Base-by-base conservation (phyloP, 2,329 filamentous ascomycete species). In the Tolypocladium nubicola region DNA sequence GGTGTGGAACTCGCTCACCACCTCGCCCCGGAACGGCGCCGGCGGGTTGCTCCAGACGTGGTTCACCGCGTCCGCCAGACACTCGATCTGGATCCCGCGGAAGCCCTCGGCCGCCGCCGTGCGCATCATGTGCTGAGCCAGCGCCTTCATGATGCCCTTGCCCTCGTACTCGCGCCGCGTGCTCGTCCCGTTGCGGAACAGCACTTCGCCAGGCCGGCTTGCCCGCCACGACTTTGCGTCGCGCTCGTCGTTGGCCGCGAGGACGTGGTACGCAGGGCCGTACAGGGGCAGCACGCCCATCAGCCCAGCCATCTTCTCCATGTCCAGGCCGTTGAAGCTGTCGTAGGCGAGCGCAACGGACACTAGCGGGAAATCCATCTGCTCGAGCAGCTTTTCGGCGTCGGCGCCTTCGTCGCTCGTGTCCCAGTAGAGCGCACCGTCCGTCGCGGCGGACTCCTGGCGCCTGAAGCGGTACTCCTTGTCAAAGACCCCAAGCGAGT, bases 291-390 rank as follows among this genome's bases (percentile, higher is more conserved):
- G 52, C 2, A 39, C 23, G 1, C 14, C 41, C 23, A 60, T 19
- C 19, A 62, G 14, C 1, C 41, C 54, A 4, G 5, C 35, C 57
- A 62, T 55, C 30, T 58, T 57, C 11, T 57, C 52, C 21, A 38
- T 21, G 53, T 66, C 60, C 23, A 64, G 54, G 1, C 57, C 30
- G 5, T 60, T 43, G 52, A 60, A 55, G 43, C 60, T 61, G 56
- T 71, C 68, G 54, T 64, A 68, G 4, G 66, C 61, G 21, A 70
- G 59, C 1, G 67, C 68, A 26, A 70, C 55, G 11, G 64, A 67
- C 2, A 68, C 67, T 10, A 69, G 61, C 1, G 67, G 67, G 53
- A 70, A 70, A 53, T 69, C 68, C 68, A 71, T 70, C 52, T 64
- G 62, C 55, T 64, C 64, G 2, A 67, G 62, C 33, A 69, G 61